phyloP scores from a whole-genome alignment of 331 rosid genomes.

The Ulmus americana region DNA sequence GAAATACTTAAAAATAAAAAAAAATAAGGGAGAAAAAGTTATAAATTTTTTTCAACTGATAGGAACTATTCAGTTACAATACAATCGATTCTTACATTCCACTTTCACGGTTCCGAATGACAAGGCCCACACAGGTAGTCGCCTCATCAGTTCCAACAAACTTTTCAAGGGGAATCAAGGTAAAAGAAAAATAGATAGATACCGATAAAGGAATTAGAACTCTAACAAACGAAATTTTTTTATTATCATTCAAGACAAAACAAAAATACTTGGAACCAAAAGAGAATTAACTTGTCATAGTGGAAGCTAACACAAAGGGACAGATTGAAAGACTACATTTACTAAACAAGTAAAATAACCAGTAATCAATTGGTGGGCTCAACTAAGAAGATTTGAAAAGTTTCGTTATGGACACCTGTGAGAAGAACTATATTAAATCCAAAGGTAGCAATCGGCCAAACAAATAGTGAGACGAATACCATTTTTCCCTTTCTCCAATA shows the following conservation, averaged over 20 bases:
- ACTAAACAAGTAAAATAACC: background rate
- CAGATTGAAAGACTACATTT: background rate
- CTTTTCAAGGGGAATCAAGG: conserved; percentile 26
- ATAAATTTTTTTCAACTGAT: background rate
- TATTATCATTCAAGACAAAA: background rate
- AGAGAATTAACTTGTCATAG: background rate
- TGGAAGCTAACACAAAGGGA: background rate
- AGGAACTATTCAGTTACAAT: conserved; percentile 1
- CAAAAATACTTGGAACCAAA: too few species aligned
- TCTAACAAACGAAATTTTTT: background rate
- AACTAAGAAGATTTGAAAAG: background rate
- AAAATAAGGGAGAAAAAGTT: background rate
- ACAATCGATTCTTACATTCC: conserved; percentile 55
- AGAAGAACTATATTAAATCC: background rate
- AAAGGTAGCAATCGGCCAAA: too few species aligned
- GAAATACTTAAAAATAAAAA: conserved; percentile 11
- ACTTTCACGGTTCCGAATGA: conserved; percentile 50
- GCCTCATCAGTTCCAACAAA: conserved; percentile 96
- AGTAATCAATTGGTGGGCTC: background rate
- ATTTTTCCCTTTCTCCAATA: too few species aligned
- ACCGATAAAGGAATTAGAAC: background rate
- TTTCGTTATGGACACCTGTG: background rate
- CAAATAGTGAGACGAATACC: too few species aligned
- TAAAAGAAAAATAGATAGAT: background rate
- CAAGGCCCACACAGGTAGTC: conserved; percentile 83